phyloP scores from a whole-genome alignment of 2,329 filamentous ascomycete species.

The Gaeumannomyces sp. region DNA sequence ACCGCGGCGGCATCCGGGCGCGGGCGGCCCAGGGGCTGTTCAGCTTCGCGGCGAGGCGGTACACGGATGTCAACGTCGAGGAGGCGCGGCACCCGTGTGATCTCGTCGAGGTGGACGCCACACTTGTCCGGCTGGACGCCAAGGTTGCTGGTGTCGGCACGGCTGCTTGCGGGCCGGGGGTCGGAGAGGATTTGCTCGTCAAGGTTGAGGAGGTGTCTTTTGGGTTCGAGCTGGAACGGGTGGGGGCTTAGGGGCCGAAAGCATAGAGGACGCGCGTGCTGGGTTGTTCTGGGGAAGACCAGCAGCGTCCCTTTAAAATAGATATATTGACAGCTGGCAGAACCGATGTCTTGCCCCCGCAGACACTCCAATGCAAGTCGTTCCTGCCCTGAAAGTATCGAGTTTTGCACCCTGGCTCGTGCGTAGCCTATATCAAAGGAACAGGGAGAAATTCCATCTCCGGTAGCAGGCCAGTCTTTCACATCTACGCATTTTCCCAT shows the following conservation, averaged over 20 bases:
- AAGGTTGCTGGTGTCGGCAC: constrained; percentile 44
- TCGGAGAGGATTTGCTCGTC: constrained; percentile 38
- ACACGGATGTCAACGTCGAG: constrained; percentile 46
- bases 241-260: neutral
- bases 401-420: no score
- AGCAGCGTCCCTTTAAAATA: no score
- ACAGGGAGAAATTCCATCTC: no score
- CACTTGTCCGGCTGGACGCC: constrained; percentile 36
- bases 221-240: constrained; percentile 32
- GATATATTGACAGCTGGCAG: no score
- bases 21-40: constrained; percentile 29
- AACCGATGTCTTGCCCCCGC: no score
- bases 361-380: no score
- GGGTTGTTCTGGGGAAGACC: no score
- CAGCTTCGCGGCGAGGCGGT: constrained; percentile 51
- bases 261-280: no score
- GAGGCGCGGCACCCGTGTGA: constrained; percentile 59
- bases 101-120: constrained; percentile 42
- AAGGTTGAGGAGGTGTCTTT: constrained; percentile 35
- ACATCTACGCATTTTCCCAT: no score
- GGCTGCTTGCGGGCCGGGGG: constrained; percentile 41
- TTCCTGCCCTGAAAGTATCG: no score
- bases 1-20: constrained; percentile 25
- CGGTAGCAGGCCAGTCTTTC: no score
- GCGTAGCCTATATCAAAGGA: no score